phyloP scores from a whole-genome alignment of 2,329 filamentous ascomycete genomes.

The Penicillium sp. region DNA sequence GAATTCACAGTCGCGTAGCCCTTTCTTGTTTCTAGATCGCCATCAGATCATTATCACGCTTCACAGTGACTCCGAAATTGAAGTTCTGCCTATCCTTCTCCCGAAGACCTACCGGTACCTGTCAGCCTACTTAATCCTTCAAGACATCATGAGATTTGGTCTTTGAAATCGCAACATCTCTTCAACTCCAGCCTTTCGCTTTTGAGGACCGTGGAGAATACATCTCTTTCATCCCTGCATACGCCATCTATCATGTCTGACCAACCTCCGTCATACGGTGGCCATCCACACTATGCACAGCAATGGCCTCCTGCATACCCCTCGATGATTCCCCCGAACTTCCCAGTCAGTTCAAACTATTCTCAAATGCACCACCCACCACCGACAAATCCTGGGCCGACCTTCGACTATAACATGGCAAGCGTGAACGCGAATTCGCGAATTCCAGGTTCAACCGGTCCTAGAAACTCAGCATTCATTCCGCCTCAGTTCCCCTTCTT shows the following conservation, averaged over 20 bases:
- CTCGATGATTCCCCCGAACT: constrained; percentile 27
- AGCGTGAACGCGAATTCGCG: constrained; percentile 28
- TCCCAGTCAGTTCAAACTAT: constrained; percentile 26
- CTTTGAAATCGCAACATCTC: constrained; percentile 10
- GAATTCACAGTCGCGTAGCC: not conserved
- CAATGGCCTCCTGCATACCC: constrained; percentile 38
- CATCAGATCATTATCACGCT: not conserved
- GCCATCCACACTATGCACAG: constrained; percentile 33
- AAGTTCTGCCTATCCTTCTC: not conserved
- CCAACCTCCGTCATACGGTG: constrained; percentile 47
- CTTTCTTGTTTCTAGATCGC: not conserved
- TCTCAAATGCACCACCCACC: constrained; percentile 23
- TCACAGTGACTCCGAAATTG: not conserved
- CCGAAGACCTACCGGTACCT: not conserved
- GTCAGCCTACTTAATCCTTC: not conserved
- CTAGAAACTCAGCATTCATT: constrained; percentile 23
- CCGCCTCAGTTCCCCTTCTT: constrained; percentile 31
- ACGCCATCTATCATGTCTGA: constrained; percentile 43
- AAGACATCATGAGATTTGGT: constrained; percentile 21
- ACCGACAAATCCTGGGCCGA: constrained; percentile 11
- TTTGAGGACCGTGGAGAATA: not conserved
- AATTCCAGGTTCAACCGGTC: constrained; percentile 30
- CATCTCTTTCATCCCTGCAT: not conserved
- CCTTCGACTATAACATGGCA: constrained; percentile 23
- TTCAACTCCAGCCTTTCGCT: not conserved